Evolutionary conservation across 805 yeast genomes (phyloP).

Genomic region (Blastobotrys attinorum): DNA sequence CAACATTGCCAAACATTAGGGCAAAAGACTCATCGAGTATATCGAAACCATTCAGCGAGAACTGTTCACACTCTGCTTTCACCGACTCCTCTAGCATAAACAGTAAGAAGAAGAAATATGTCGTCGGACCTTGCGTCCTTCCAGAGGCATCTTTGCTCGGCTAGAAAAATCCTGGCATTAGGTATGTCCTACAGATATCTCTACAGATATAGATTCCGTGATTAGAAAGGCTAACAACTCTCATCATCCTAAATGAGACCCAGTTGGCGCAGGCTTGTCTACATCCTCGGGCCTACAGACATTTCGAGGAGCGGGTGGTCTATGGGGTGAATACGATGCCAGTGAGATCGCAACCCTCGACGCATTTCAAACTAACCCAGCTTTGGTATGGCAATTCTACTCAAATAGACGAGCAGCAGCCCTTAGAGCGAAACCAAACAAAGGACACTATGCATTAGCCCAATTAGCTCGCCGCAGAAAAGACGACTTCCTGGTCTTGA

Average conservation of each 20-base stretch:
- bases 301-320: constrained; percentile 62
- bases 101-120: no score
- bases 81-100: no score
- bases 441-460: constrained; percentile 65
- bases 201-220: background rate
- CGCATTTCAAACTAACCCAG: constrained; percentile 77
- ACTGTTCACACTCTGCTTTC: no score
- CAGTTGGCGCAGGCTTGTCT: constrained; percentile 80
- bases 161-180: constrained; percentile 29
- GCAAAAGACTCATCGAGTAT: no score
- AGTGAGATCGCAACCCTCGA: constrained; percentile 88
- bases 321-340: constrained; percentile 71
- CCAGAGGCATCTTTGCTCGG: constrained; percentile 26
- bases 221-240: background rate
- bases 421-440: constrained; percentile 59
- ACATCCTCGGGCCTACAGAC: constrained; percentile 72
- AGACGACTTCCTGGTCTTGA: constrained; percentile 53
- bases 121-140: constrained; percentile 27
- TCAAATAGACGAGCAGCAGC: constrained; percentile 61
- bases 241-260: constrained; percentile 6
- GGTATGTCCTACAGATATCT: constrained; percentile 13
- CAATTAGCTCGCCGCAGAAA: constrained; percentile 41
- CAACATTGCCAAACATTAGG: no score
- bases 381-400: constrained; percentile 86
- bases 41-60: no score